Conservation (phyloP, 805 yeast species). For the Ogataea allantospora region DNA sequence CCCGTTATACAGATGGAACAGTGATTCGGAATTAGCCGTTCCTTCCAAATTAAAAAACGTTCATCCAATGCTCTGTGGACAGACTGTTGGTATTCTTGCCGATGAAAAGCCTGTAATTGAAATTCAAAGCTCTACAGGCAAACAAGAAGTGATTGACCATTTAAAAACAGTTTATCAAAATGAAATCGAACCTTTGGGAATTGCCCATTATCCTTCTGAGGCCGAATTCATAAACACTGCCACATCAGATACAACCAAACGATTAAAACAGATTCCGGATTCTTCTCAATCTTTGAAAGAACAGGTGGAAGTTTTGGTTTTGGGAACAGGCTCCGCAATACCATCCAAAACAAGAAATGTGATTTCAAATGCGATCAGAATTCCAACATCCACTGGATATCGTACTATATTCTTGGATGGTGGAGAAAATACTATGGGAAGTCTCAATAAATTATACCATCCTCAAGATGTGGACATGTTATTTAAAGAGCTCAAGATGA, state of each 20-base stretch:
- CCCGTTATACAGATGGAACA: conserved; percentile 40
- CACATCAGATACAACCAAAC: not conserved
- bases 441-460: conserved; percentile 62
- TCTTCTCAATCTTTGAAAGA: conserved; percentile 35
- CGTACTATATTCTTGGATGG: conserved; percentile 73
- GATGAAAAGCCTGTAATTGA: conserved; percentile 10
- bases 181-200: conserved; percentile 22
- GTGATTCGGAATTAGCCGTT: conserved; percentile 26
- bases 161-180: conserved; percentile 28
- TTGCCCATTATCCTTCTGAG: conserved; percentile 10
- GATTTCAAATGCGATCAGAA: conserved; percentile 69
- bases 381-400: conserved; percentile 46
- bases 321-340: conserved; percentile 92
- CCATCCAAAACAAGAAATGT: conserved; percentile 88
- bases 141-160: conserved; percentile 23
- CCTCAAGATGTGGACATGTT: conserved; percentile 39
- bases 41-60: conserved; percentile 29
- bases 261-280: conserved; percentile 12
- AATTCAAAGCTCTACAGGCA: conserved; percentile 6
- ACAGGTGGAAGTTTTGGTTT: conserved; percentile 65
- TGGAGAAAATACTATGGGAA: conserved; percentile 90
- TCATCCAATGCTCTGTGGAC: conserved; percentile 31
- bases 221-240: conserved; percentile 13
- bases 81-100: conserved; percentile 24
- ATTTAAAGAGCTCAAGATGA: conserved; percentile 58